Evolutionary conservation across 305 asterid species (phyloP).

Genomic region (Stenogyne calaminthoides): DNA sequence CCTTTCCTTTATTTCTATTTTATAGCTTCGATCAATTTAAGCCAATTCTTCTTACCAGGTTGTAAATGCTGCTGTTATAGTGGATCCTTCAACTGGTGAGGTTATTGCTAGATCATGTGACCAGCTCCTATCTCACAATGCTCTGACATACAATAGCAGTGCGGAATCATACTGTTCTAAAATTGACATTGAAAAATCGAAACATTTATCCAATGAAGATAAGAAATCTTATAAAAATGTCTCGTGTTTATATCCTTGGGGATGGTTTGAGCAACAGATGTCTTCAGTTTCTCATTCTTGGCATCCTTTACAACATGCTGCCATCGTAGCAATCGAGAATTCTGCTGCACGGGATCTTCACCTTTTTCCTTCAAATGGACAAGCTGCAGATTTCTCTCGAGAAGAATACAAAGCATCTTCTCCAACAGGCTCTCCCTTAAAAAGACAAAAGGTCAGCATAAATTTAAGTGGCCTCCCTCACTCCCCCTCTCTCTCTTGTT

Average conservation of each 20-base stretch:
- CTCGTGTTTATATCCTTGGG: constrained; percentile 75
- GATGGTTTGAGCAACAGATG: constrained; percentile 56
- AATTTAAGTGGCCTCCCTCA: constrained; percentile 26
- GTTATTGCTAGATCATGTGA: constrained; percentile 80
- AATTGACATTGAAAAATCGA: constrained; percentile 23
- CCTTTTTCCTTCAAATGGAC: constrained; percentile 51
- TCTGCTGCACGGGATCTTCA: constrained; percentile 75
- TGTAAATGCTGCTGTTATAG: constrained; percentile 91
- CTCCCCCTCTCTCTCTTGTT: not conserved
- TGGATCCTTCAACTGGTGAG: constrained; percentile 74
- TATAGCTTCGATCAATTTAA: not conserved
- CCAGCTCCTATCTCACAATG: constrained; percentile 38
- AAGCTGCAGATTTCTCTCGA: constrained; percentile 31
- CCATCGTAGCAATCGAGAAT: constrained; percentile 70
- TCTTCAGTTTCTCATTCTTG: constrained; percentile 39
- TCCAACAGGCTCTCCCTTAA: constrained; percentile 47
- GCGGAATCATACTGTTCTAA: constrained; percentile 28
- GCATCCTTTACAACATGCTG: constrained; percentile 91
- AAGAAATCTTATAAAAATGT: constrained; percentile 35
- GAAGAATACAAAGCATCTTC: constrained; percentile 39
- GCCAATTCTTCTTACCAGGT: constrained; percentile 40
- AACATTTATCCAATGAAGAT: constrained; percentile 28
- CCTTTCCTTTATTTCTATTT: not conserved
- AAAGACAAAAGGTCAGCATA: constrained; percentile 58
- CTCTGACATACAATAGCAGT: constrained; percentile 30